phyloP scores from a whole-genome alignment of 2,329 filamentous ascomycete genomes.

The Aspergillus spinulosporus region DNA sequence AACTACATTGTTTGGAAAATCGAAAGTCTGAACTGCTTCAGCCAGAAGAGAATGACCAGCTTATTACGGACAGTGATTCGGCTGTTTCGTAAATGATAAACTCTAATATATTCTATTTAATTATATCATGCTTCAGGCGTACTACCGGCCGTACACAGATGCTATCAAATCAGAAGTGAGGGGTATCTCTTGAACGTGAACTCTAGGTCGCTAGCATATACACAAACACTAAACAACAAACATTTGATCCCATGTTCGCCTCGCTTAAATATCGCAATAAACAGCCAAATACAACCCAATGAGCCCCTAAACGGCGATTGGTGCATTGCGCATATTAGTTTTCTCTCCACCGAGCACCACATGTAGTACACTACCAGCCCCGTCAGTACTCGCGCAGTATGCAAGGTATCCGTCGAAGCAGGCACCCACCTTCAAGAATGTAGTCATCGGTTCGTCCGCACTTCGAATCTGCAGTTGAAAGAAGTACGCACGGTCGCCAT shows the following conservation, averaged over 20 bases:
- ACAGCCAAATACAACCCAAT: background rate
- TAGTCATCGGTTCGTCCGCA: slow-evolving; percentile 98
- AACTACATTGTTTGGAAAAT: background rate
- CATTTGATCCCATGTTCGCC: slow-evolving; percentile 16
- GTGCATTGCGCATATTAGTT: slow-evolving; percentile 35
- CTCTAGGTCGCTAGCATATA: slow-evolving; percentile 1
- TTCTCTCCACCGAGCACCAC: slow-evolving; percentile 51
- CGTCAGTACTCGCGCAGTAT: slow-evolving; percentile 22
- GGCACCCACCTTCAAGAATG: slow-evolving; percentile 75
- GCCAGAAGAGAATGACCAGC: background rate
- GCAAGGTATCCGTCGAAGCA: slow-evolving; percentile 19
- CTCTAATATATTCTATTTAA: no score
- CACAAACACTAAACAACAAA: slow-evolving; percentile 8
- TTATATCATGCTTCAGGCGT: no score
- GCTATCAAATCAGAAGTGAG: slow-evolving; percentile 1
- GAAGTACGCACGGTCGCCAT: slow-evolving; percentile 83
- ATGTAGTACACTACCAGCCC: slow-evolving; percentile 45
- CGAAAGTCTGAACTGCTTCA: slow-evolving; percentile 4
- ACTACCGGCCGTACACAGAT: background rate
- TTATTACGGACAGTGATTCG: background rate
- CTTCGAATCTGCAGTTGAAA: slow-evolving; percentile 97
- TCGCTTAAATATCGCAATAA: slow-evolving; percentile 8
- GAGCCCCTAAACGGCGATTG: background rate
- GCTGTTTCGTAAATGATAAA: background rate
- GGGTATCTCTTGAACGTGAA: slow-evolving; percentile 5